Evolutionary conservation across 805 yeast genomes (phyloP).

Genomic region (Yamadazyma nakazawae): DNA sequence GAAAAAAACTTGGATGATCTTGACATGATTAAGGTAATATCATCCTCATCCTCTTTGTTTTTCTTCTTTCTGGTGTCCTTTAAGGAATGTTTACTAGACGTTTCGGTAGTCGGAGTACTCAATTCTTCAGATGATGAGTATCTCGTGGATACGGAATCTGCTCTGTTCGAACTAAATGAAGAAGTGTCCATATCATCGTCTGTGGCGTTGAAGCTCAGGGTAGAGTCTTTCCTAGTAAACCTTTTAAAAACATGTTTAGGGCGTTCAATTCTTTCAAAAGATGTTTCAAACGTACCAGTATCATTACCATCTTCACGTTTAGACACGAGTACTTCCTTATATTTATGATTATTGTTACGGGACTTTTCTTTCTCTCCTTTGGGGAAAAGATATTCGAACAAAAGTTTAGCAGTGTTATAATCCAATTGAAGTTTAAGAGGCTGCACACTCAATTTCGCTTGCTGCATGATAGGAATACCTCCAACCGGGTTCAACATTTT

Average conservation of each 20-base stretch:
- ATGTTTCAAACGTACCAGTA: slow-evolving; percentile 8
- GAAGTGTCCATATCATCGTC: slow-evolving; percentile 10
- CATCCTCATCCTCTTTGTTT: slow-evolving; percentile 23
- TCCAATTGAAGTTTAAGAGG: slow-evolving; percentile 77
- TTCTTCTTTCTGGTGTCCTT: slow-evolving; percentile 6
- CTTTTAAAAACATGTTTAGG: slow-evolving; percentile 13
- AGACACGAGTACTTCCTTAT: background rate
- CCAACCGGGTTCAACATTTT: slow-evolving; percentile 83
- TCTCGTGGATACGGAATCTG: slow-evolving; percentile 10
- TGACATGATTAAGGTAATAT: slow-evolving; percentile 38
- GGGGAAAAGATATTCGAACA: slow-evolving; percentile 74
- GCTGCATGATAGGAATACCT: slow-evolving; percentile 78
- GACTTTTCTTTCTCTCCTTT: slow-evolving; percentile 22
- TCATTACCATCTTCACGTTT: slow-evolving; percentile 8
- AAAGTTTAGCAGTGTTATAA: slow-evolving; percentile 58
- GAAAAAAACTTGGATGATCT: slow-evolving; percentile 44
- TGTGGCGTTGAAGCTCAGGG: slow-evolving; percentile 1
- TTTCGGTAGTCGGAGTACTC: slow-evolving; percentile 5
- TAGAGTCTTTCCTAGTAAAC: slow-evolving; percentile 3
- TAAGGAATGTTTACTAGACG: background rate
- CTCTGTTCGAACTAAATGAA: slow-evolving; percentile 6
- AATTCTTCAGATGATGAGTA: slow-evolving; percentile 14
- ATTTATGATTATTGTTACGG: background rate
- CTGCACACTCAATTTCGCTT: slow-evolving; percentile 54
- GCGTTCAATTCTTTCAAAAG: slow-evolving; percentile 6